Evolutionary conservation across 2,329 filamentous ascomycete genomes (phyloP).

Genomic region (Botrytis pseudocinerea): DNA sequence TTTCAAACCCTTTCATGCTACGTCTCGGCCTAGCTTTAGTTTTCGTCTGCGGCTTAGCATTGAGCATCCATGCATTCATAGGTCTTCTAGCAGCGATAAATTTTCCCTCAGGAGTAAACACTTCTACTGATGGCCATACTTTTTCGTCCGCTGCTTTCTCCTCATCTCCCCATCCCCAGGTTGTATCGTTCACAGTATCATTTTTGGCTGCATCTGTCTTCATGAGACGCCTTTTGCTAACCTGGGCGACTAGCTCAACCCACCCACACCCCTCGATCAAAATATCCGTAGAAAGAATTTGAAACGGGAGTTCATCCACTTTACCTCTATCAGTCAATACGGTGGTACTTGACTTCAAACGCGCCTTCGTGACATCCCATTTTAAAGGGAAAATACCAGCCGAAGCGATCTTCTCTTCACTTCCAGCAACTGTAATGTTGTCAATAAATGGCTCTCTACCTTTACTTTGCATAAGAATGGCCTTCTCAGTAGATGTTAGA

Average conservation of each 20-base stretch:
- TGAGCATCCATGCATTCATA: slow-evolving; percentile 68
- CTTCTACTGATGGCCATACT: slow-evolving; percentile 72
- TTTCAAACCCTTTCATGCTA: slow-evolving; percentile 68
- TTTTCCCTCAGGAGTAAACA: slow-evolving; percentile 82
- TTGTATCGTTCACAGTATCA: neutral
- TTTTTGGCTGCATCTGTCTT: neutral
- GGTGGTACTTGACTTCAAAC: slow-evolving; percentile 71
- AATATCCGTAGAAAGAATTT: slow-evolving; percentile 77
- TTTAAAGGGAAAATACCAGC: slow-evolving; percentile 75
- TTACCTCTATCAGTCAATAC: slow-evolving; percentile 62
- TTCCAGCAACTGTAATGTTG: slow-evolving; percentile 62
- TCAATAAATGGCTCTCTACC: slow-evolving; percentile 58
- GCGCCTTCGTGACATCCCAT: slow-evolving; percentile 79
- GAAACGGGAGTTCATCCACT: slow-evolving; percentile 73
- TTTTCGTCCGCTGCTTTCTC: slow-evolving; percentile 33
- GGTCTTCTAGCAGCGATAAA: slow-evolving; percentile 68
- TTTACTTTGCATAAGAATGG: slow-evolving; percentile 69
- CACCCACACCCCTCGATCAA: slow-evolving; percentile 91
- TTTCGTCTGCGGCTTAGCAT: slow-evolving; percentile 55
- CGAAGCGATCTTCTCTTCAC: slow-evolving; percentile 58
- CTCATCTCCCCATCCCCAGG: neutral
- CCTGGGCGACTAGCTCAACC: slow-evolving; percentile 84
- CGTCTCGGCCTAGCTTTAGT: slow-evolving; percentile 60
- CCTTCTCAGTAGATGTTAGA: slow-evolving; percentile 77
- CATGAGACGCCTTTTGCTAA: slow-evolving; percentile 56